phyloP scores from a whole-genome alignment of 306 rosid genomes.

The Corylus avellana region DNA sequence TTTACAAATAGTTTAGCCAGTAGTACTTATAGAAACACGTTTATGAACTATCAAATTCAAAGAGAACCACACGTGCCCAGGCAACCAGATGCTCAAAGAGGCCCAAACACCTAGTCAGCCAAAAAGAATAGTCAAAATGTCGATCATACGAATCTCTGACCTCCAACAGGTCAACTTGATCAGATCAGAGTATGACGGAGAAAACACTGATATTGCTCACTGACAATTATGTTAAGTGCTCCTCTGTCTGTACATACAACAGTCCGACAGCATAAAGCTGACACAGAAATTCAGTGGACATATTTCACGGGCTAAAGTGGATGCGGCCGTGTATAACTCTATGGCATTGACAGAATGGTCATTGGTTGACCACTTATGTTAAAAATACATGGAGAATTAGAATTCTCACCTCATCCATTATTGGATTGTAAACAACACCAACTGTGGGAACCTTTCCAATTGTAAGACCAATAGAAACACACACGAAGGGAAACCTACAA shows the following conservation, averaged over 20 bases:
- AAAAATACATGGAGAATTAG: slow-evolving; percentile 10
- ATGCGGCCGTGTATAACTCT: neutral
- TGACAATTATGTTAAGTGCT: slow-evolving; percentile 7
- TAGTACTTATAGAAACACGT: slow-evolving; percentile 22
- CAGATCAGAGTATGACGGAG: slow-evolving; percentile 3
- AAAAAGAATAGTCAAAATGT: neutral
- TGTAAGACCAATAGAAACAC: slow-evolving; percentile 96
- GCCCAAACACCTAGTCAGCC: neutral
- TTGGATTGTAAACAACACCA: slow-evolving; percentile 97
- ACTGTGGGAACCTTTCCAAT: slow-evolving; percentile 74
- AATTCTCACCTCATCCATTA: slow-evolving; percentile 76
- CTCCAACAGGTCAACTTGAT: slow-evolving; percentile 11
- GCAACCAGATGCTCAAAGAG: neutral
- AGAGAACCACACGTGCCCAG: neutral
- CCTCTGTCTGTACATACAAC: slow-evolving; percentile 8
- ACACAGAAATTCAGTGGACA: neutral
- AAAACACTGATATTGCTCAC: neutral
- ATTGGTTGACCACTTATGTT: slow-evolving; percentile 11
- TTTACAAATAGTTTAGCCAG: slow-evolving; percentile 26
- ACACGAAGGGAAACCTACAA: slow-evolving; percentile 87
- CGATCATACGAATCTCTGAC: slow-evolving; percentile 12
- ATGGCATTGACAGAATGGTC: neutral
- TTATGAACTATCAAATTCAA: slow-evolving; percentile 14
- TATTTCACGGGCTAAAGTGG: neutral
- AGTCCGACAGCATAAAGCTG: neutral